These are phyloP conservation scores for Turnera subulata DNA, from an alignment of 345 rosid genomes.

Conservation along the genomic window DNA sequence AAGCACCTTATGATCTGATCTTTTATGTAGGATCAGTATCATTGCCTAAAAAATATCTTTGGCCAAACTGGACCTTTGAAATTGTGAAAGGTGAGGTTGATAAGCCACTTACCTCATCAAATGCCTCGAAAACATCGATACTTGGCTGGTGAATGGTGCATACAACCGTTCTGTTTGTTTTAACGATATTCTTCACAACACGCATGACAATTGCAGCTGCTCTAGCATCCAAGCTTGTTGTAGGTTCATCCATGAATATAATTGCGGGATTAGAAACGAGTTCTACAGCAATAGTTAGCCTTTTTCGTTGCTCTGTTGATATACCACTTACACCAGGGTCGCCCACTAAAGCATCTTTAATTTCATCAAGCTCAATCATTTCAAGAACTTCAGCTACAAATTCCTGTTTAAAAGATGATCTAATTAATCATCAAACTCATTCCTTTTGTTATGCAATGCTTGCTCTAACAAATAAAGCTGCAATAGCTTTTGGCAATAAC, in stretches of 20 bases:
- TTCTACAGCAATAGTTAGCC: constrained; percentile 58
- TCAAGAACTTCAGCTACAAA: constrained; percentile 47
- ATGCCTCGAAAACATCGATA: constrained; percentile 57
- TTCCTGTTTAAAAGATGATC: constrained; percentile 20
- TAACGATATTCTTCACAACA: constrained; percentile 45
- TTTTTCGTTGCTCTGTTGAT: constrained; percentile 51
- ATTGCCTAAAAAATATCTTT: too few species aligned
- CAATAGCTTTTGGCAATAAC: too few species aligned
- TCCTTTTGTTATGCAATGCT: too few species aligned
- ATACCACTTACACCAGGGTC: constrained; percentile 40
- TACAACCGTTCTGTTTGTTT: constrained; percentile 42
- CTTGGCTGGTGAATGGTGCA: too few species aligned
- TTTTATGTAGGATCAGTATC: too few species aligned
- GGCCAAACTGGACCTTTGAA: too few species aligned
- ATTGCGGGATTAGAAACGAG: constrained; percentile 54
- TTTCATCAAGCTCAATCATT: constrained; percentile 47
- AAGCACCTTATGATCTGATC: too few species aligned
- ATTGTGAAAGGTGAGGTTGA: too few species aligned
- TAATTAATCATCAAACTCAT: too few species aligned
- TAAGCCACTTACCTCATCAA: constrained; percentile 40
- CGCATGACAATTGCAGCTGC: constrained; percentile 67
- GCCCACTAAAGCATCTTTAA: constrained; percentile 50
- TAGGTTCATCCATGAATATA: constrained; percentile 66
- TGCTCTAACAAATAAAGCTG: too few species aligned
- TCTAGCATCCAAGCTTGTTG: constrained; percentile 58